Evolutionary conservation across 2,329 filamentous ascomycete species (phyloP).

Genomic region (Colletotrichum australisinense): DNA sequence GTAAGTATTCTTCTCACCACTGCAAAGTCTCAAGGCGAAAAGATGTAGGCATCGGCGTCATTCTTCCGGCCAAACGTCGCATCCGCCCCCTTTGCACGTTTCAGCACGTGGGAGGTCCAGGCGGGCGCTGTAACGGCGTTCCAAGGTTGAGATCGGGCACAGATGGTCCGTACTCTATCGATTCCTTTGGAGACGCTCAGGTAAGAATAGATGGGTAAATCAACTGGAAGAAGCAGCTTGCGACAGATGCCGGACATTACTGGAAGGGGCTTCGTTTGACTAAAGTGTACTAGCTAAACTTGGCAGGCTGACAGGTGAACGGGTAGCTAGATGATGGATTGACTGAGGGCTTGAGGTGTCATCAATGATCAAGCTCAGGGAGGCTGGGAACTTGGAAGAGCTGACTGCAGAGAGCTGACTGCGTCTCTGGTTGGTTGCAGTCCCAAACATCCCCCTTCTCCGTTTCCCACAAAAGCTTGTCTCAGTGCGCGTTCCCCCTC

Average conservation of each 20-base stretch:
- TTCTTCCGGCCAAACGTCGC: constrained; percentile 7
- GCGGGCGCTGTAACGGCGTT: constrained; percentile 24
- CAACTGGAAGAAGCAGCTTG: neutral
- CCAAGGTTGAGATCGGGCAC: constrained; percentile 16
- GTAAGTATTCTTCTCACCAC: neutral
- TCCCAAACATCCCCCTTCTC: neutral
- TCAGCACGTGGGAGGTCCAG: constrained; percentile 30
- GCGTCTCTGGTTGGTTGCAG: constrained; percentile 1
- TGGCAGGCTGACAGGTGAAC: neutral
- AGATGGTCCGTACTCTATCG: neutral
- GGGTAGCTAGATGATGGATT: too few species aligned
- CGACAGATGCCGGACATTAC: neutral
- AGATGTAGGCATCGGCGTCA: constrained; percentile 12
- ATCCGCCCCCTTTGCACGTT: constrained; percentile 28
- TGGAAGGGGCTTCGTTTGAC: neutral
- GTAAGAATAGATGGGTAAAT: too few species aligned
- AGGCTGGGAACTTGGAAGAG: neutral
- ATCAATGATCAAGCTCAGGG: neutral
- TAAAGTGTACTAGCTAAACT: neutral
- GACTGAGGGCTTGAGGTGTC: neutral
- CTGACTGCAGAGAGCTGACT: neutral
- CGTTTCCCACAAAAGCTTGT: constrained; percentile 5
- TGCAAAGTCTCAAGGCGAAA: neutral
- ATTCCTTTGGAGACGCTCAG: neutral
- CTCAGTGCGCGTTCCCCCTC: constrained; percentile 4